Percentiles rank a stretch among this genome's conserved stretches.
Evolutionary conservation across 139 green algal genomes (phyloP).

Genomic region (Chlorella sp.): DNA sequence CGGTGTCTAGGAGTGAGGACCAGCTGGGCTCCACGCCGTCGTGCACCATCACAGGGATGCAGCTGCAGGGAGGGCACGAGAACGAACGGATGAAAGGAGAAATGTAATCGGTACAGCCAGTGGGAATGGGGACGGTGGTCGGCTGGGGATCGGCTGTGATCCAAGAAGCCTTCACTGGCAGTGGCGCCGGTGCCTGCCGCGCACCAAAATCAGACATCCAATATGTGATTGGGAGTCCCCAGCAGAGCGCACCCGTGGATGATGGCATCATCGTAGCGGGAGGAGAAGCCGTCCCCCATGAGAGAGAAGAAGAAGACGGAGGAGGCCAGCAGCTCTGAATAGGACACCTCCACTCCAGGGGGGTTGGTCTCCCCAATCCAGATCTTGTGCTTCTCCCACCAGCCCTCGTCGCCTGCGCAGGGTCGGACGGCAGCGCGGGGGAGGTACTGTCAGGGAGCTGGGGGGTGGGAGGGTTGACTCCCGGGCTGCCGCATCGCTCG

Average conservation of each 20-base stretch:
- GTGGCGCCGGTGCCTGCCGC: too few relatives aligned
- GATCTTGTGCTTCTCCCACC: constrained; percentile 53
- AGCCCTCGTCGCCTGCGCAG: constrained; percentile 32
- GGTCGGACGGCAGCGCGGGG: background rate
- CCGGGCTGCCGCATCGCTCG: too few relatives aligned
- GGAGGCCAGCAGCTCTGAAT: constrained; percentile 46
- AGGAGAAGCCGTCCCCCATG: constrained; percentile 21
- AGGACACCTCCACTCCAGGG: constrained; percentile 3
- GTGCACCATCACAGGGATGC: constrained; percentile 73
- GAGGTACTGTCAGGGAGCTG: too few relatives aligned
- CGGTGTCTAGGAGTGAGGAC: constrained; percentile 34
- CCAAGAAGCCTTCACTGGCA: too few relatives aligned
- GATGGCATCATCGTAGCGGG: constrained; percentile 3
- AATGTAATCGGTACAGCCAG: too few relatives aligned
- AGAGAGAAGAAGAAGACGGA: constrained; percentile 55
- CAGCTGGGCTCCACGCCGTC: constrained; percentile 51
- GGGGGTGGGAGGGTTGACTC: too few relatives aligned
- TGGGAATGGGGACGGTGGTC: too few relatives aligned
- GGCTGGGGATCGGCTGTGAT: too few relatives aligned
- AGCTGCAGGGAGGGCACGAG: constrained; percentile 32
- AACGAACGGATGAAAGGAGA: too few relatives aligned
- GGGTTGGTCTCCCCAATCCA: constrained; percentile 40
- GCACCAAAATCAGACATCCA: too few relatives aligned
- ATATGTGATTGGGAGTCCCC: background rate
- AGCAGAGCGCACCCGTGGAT: constrained; percentile 8